Evolutionary conservation across 257 asterid species (phyloP), one percentile per base, ranked within the genome.

Genomic region (Linaria vulgaris): DNA sequence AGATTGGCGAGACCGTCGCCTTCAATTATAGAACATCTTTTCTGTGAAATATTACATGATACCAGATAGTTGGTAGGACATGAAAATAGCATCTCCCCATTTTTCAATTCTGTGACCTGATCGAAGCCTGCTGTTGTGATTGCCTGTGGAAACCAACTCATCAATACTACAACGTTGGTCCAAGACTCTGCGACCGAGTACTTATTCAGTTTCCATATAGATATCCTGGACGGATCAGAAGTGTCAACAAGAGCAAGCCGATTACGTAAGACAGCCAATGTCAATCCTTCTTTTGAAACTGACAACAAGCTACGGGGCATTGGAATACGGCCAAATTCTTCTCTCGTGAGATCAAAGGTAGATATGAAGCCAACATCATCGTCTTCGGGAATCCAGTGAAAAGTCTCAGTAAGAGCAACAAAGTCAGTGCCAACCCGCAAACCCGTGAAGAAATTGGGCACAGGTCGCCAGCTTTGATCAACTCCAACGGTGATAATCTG

Each of bases 341-440:
- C 69, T 52, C 37, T 38, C 11, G 34, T 43, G 44, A 38, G 39
- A 52, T 64, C 61, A 20, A 64, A 37, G 13, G 69, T 64, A 22
- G 16, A 50, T 51, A 64, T 64, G 24, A 12, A 9, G 5, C 51
- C 16, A 45, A 45, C 16, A 5, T 45, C 6, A 17, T 9, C 15
- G 16, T 17, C 17, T 13, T 14, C 5, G 19, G 51, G 23, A 64
- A 64, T 37, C 69, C 69, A 64, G 23, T 64, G 60, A 15, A 64
- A 52, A 22, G 60, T 61, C 51, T n/a, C n/a, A n/a, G n/a, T n/a
- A n/a, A n/a, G n/a, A n/a, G n/a, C n/a, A n/a, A n/a, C n/a, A n/a
- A n/a, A n/a, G n/a, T n/a, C n/a, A n/a, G n/a, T n/a, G n/a, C n/a
- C n/a, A n/a, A n/a, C n/a, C n/a, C n/a, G n/a, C n/a, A n/a, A n/a